phyloP scores from a whole-genome alignment of 768 basidiomycete genomes.

The Calocybe indica region DNA sequence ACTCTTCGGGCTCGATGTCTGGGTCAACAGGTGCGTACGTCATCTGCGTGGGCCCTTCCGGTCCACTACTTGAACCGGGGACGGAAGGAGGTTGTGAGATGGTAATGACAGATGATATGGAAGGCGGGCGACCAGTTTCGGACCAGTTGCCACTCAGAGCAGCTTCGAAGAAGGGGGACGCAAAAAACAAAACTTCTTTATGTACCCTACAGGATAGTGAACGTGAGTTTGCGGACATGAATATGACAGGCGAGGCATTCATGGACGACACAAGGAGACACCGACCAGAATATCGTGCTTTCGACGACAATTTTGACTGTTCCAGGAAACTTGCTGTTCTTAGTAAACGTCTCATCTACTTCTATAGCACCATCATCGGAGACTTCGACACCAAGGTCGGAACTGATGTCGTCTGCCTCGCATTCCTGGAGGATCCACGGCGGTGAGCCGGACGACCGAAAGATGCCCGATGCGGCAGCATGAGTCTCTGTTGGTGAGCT shows the following conservation, averaged over 20 bases:
- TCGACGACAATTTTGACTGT: constrained; percentile 90
- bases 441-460: constrained; percentile 74
- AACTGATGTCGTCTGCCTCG: constrained; percentile 63
- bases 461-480: constrained; percentile 80
- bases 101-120: constrained; percentile 79
- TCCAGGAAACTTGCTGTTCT: constrained; percentile 64
- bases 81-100: constrained; percentile 69
- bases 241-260: constrained; percentile 1
- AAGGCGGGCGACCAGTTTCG: constrained; percentile 76
- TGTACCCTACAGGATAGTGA: constrained; percentile 57
- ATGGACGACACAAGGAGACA: constrained; percentile 8
- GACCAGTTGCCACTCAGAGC: constrained; percentile 90
- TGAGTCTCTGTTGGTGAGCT: constrained; percentile 86
- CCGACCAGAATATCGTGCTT: constrained; percentile 86
- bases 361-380: constrained; percentile 70
- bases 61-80: constrained; percentile 40
- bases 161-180: constrained; percentile 94
- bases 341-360: constrained; percentile 74
- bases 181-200: constrained; percentile 86
- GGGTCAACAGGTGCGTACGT: constrained; percentile 55
- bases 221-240: constrained; percentile 3
- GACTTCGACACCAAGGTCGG: constrained; percentile 61
- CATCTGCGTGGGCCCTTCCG: constrained; percentile 45
- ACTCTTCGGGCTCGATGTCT: constrained; percentile 40
- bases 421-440: constrained; percentile 77